Percentiles rank a stretch among this genome's conserved stretches.
Evolutionary conservation across 768 basidiomycete genomes (phyloP).

Genomic region (Inosperma sp.): DNA sequence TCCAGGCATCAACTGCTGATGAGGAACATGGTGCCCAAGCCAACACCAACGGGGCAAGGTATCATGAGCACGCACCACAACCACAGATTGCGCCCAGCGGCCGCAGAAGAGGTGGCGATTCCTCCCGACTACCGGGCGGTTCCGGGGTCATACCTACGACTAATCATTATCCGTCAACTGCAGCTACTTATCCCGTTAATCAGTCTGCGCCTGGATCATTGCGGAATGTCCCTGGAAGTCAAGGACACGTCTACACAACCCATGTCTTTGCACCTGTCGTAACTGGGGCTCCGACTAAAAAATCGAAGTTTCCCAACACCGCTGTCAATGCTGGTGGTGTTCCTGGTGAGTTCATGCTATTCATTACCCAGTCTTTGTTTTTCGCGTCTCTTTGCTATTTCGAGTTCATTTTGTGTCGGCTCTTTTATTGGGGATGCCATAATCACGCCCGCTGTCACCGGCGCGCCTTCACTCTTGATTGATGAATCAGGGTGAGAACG

Average conservation of each 20-base stretch:
- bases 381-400: not conserved
- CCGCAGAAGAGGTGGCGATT: conserved; percentile 5
- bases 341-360: conserved; percentile 12
- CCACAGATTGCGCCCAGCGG: not conserved
- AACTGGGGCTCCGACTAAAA: conserved; percentile 68
- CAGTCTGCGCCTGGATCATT: conserved; percentile 12
- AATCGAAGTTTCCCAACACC: conserved; percentile 44
- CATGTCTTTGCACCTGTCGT: conserved; percentile 73
- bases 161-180: conserved; percentile 14
- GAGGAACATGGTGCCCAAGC: conserved; percentile 12
- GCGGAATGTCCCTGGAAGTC: conserved; percentile 22
- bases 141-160: conserved; percentile 5
- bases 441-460: not conserved
- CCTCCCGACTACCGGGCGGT: conserved; percentile 1
- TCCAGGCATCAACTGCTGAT: conserved; percentile 35
- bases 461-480: not conserved
- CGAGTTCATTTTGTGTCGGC: not conserved
- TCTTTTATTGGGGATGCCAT: not conserved
- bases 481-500: not conserved
- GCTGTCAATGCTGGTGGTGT: conserved; percentile 13
- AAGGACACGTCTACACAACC: conserved; percentile 46
- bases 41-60: conserved; percentile 2
- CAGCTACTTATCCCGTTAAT: conserved; percentile 13
- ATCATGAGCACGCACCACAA: conserved; percentile 1
- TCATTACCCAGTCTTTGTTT: conserved; percentile 2